A percentile compares a stretch with the other conserved stretches of the same genome.
Evolutionary conservation across 768 basidiomycete species (phyloP).

Genomic region (Boletus edulis): DNA sequence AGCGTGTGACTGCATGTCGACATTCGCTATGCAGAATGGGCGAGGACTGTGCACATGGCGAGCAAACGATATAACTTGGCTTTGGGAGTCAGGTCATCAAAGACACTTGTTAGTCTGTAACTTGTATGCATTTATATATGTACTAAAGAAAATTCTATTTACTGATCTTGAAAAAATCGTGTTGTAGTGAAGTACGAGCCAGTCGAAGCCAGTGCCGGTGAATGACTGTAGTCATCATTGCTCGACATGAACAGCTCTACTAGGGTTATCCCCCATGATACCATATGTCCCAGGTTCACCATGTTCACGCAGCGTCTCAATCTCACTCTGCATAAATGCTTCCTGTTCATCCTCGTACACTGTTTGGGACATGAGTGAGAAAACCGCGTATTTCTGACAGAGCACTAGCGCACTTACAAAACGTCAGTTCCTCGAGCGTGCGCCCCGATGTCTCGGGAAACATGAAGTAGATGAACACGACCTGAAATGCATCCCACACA

Average conservation of each 20-base stretch:
- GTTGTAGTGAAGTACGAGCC: no score
- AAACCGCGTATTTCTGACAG: neutral
- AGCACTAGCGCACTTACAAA: constrained; percentile 10
- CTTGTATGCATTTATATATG: no score
- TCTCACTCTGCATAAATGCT: neutral
- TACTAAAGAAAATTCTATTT: no score
- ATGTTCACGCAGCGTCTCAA: neutral
- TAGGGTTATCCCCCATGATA: neutral
- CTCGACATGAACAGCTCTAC: neutral
- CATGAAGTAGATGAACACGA: neutral
- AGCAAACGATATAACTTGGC: no score
- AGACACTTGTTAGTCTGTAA: no score
- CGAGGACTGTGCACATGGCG: no score
- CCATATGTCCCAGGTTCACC: neutral
- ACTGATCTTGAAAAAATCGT: no score
- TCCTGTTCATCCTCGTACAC: constrained; percentile 4
- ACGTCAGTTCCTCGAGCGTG: neutral
- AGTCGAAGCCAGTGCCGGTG: no score
- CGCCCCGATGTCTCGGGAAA: neutral
- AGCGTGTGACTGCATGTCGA: no score
- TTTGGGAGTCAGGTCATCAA: no score
- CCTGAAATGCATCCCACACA: neutral
- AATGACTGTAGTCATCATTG: neutral
- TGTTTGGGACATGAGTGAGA: neutral
- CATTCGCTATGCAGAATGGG: no score